Evolutionary conservation across 2,329 filamentous ascomycete species (phyloP), one percentile per base, ranked within the genome.

Genomic region (Nigrospora sphaerica): DNA sequence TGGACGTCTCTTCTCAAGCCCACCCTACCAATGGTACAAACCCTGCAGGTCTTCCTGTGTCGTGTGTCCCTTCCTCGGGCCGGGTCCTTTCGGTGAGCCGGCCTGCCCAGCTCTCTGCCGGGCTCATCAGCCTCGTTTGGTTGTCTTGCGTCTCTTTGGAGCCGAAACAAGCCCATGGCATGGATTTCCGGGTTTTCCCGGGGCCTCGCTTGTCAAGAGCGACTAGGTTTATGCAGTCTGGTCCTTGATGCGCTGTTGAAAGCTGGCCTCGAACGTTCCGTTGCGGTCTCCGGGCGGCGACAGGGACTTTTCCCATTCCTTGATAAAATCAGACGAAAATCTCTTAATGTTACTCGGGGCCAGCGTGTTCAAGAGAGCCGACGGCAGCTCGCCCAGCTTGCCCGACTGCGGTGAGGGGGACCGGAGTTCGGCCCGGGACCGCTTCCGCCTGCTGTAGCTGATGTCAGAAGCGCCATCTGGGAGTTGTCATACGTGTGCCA

Each of bases 251-350:
- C 42, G 42, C 33, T 44, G 42, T 12, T 44, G 42, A 10, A 44
- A 44, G 33, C 42, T 44, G 13, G 42, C 42, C 33, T 44, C 42
- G 33, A 44, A 44, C 10, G 19, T 28, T 19, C 40, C 23, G 7
- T 14, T 18, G 35, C 32, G 34, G 49, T 47, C 13, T 60, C 62
- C 4, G 64, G 57, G 70, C 32, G 80, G 73, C 2, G 77, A 81
- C 13, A 91, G 70, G 54, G 80, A 87, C 64, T 82, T 88, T 69
- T 97, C 92, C 88, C 89, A 95, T 61, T 95, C 90, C 53, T 83
- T 86, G 81, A 96, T 89, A 47, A 95, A 74, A 51, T 85, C 86
- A 33, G 83, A 86, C n/a, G 91, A 88, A 1, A 88, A 92, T 34
- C 82, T 79, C 62, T 89, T 88, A 55, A 96, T 70, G 57, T 88